Conservation (phyloP, 495 filamentous ascomycete species). For the Daldinia loculata region DNA sequence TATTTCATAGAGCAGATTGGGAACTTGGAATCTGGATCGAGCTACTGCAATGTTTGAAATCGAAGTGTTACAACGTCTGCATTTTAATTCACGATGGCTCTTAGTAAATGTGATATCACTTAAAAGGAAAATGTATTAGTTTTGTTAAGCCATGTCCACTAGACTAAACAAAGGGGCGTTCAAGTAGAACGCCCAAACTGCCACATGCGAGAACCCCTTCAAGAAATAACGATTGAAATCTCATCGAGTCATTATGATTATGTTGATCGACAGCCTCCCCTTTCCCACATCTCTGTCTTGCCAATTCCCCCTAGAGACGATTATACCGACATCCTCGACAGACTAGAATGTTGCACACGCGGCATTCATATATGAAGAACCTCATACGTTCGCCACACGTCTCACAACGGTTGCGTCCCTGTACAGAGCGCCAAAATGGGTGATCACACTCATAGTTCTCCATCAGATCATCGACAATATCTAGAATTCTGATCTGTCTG, state of each 20-base stretch:
- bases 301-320: neutral
- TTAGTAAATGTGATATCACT: neutral
- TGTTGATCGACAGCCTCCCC: neutral
- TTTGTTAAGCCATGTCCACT: neutral
- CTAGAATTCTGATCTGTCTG: neutral
- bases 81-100: neutral
- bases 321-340: neutral
- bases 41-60: neutral
- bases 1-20: slow-evolving; percentile 10
- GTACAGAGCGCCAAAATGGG: neutral
- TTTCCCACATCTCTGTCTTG: neutral
- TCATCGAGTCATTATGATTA: neutral
- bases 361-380: neutral
- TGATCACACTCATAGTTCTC: neutral
- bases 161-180: neutral
- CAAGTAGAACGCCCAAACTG: neutral
- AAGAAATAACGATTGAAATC: neutral
- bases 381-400: neutral
- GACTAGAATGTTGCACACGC: neutral
- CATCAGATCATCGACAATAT: neutral
- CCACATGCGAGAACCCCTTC: neutral
- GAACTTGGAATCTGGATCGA: slow-evolving; percentile 2
- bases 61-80: neutral
- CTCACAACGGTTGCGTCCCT: neutral
- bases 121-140: neutral